These are phyloP conservation scores for Syncephalis fuscata DNA, from an alignment of 371 early-diverging fungal species.

Conservation along the genomic window DNA sequence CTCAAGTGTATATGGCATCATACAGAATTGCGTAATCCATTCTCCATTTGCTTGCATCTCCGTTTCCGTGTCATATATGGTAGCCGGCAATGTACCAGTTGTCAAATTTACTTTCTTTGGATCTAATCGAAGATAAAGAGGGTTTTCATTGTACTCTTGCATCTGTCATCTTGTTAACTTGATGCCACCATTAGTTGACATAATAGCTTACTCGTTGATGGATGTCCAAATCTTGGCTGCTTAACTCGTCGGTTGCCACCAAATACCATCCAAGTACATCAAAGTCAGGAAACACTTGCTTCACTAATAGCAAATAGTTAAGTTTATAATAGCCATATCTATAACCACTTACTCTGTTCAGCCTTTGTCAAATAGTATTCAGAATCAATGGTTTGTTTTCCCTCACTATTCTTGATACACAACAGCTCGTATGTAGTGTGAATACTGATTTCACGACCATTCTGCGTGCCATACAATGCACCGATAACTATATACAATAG, in stretches of 20 bases:
- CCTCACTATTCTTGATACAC: conserved; percentile 18
- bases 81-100: conserved; percentile 46
- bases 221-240: conserved; percentile 38
- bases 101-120: conserved; percentile 27
- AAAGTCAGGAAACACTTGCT: conserved; percentile 65
- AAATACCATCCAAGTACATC: conserved; percentile 83
- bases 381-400: conserved; percentile 27
- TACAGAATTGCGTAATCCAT: no score
- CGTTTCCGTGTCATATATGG: conserved; percentile 64
- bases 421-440: conserved; percentile 69
- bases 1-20: conserved; percentile 41
- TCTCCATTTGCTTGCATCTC: conserved; percentile 32
- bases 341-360: conserved; percentile 45
- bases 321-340: not conserved
- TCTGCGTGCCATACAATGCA: conserved; percentile 64
- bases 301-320: conserved; percentile 22
- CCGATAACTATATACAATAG: conserved; percentile 35
- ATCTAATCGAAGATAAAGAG: conserved; percentile 59
- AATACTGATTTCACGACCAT: conserved; percentile 68
- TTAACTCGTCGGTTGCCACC: conserved; percentile 31
- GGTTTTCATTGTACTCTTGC: conserved; percentile 50
- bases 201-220: conserved; percentile 44
- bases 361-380: conserved; percentile 46
- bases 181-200: not conserved
- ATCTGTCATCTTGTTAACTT: conserved; percentile 20